Base-by-base conservation (phyloP, 257 asterid genomes). In the Capsicum pubescens region DNA sequence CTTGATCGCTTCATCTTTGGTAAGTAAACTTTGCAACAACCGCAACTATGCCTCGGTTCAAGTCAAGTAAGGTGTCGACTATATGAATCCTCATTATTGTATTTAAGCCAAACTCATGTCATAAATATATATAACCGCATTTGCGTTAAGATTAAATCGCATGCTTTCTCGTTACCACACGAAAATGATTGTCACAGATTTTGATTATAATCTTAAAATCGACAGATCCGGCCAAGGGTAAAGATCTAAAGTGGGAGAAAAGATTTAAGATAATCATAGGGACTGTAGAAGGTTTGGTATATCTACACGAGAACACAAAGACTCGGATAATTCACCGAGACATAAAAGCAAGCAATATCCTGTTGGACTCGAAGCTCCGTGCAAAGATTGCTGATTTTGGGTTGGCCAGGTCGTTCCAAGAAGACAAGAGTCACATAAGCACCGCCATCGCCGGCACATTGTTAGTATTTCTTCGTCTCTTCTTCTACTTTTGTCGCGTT, bases 351-450 rank as follows among this genome's bases (percentile, higher is more conserved):
- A 90, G 92, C 79, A 90, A 88, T 26, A 88, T 90, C 78, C 85
- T 90, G 54, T 56, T 90, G 79, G 92, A 90, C 76, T 84, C 89
- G 0, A 84, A 84, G 44, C 84, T 87, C 15, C 85, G 86, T 7
- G 84, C 92, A 44, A 90, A 88, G 81, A 90, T 88, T 4, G 91
- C 90, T 3, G 92, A 90, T 90, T 88, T 90, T 76, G 91, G 92
- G 9, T 76, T 90, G 67, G 92, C 92, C 0, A 90, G 91, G 46
- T 90, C 89, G 56, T 88, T 90, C 70, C 90, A 88, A 86, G 91
- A 84, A 82, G 92, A 90, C 84, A 80, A 86, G 85, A 90, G 91
- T 84, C 92, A 90, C 80, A 85, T 88, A 64, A 90, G 91, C 80
- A 90, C 91, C 11, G 91, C 88, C 72, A 87, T 90, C 82, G 92